These are phyloP conservation scores for Pleurotus djamor DNA, from an alignment of 768 basidiomycete genomes.

Conservation along the genomic window DNA sequence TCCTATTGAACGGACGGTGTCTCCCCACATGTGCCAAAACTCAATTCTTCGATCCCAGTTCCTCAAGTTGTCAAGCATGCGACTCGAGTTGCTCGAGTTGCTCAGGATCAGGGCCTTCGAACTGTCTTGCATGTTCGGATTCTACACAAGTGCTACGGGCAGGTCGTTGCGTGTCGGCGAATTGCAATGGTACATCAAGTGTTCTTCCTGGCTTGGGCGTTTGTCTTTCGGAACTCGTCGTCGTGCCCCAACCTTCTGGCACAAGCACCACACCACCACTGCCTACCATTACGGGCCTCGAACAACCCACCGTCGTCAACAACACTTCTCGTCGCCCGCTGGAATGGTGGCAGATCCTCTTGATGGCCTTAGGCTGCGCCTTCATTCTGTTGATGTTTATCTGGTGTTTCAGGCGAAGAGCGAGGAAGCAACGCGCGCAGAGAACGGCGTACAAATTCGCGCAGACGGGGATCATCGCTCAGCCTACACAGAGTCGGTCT, in stretches of 20 bases:
- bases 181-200: constrained; percentile 32
- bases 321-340: constrained; percentile 27
- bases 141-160: constrained; percentile 45
- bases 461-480: constrained; percentile 44
- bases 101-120: constrained; percentile 49
- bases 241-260: constrained; percentile 42
- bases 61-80: constrained; percentile 62
- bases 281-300: constrained; percentile 54
- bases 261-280: constrained; percentile 44
- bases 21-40: constrained; percentile 68
- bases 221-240: constrained; percentile 75
- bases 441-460: constrained; percentile 64
- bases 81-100: constrained; percentile 69
- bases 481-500: constrained; percentile 16
- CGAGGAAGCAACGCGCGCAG: constrained; percentile 66
- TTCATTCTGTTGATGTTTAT: constrained; percentile 70
- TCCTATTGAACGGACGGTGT: constrained; percentile 74
- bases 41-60: constrained; percentile 67
- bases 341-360: constrained; percentile 81
- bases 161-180: constrained; percentile 43
- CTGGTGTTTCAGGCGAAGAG: constrained; percentile 65
- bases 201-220: constrained; percentile 51
- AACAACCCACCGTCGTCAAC: constrained; percentile 38
- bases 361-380: constrained; percentile 78
- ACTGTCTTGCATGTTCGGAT: constrained; percentile 55